Percentiles rank a stretch among this genome's conserved stretches.
Conservation (phyloP, 305 asterid genomes). For the Salvia sclarea region DNA sequence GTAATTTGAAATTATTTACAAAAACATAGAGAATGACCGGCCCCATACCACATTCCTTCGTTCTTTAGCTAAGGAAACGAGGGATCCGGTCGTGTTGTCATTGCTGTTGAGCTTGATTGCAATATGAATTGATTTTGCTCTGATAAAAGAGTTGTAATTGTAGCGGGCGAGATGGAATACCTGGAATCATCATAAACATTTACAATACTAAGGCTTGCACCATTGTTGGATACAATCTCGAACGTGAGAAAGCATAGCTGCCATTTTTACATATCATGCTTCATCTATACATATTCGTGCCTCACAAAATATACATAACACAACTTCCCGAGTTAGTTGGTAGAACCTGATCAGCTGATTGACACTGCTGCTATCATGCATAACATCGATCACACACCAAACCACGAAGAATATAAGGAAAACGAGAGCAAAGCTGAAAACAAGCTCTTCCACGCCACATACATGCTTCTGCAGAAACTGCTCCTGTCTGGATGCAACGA, state of each 20-base stretch:
- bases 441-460: background rate
- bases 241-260: constrained; percentile 13
- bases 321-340: constrained; percentile 4
- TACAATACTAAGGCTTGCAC: background rate
- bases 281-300: background rate
- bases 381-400: background rate
- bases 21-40: background rate
- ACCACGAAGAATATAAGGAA: background rate
- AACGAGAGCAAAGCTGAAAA: background rate
- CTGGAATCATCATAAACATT: background rate
- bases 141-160: background rate
- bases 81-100: too few relatives aligned
- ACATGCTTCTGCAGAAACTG: background rate
- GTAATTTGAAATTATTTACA: background rate
- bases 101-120: too few relatives aligned
- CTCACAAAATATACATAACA: background rate
- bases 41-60: background rate
- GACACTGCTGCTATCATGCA: background rate
- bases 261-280: constrained; percentile 23
- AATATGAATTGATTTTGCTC: background rate
- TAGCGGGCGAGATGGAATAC: background rate
- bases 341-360: background rate
- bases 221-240: constrained; percentile 13
- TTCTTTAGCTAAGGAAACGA: background rate
- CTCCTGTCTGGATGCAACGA: too few relatives aligned